Evolutionary conservation across 139 green algal species (phyloP).

Genomic region (Coelastrella sp.): DNA sequence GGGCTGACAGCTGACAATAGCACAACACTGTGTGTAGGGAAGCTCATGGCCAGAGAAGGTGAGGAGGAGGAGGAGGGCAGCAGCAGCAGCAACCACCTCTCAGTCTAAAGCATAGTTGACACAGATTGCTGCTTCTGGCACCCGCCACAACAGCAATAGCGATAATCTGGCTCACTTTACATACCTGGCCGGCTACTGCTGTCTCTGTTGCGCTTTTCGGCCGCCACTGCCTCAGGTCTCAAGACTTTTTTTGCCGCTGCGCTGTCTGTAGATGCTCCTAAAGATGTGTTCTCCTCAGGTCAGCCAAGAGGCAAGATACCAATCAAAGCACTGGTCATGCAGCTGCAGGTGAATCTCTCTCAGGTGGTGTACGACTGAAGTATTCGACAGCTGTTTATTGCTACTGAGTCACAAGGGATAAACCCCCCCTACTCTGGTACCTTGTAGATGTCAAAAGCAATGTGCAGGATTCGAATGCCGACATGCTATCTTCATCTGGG

Average conservation of each 20-base stretch:
- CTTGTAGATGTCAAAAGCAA: not conserved
- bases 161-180: too few relatives aligned
- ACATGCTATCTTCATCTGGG: not conserved
- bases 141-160: too few relatives aligned
- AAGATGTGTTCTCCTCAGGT: not conserved
- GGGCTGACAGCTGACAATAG: not conserved
- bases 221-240: not conserved
- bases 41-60: conserved; percentile 24
- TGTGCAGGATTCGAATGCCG: not conserved
- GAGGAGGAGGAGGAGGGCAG: not conserved
- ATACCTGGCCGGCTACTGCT: too few relatives aligned
- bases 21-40: conserved; percentile 5
- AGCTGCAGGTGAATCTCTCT: not conserved
- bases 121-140: too few relatives aligned
- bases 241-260: not conserved
- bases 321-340: conserved; percentile 27
- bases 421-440: not conserved
- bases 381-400: not conserved
- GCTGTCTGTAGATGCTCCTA: not conserved
- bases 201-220: not conserved
- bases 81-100: too few relatives aligned
- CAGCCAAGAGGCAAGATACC: conserved; percentile 12
- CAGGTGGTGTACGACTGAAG: too few relatives aligned
- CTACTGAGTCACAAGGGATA: not conserved
- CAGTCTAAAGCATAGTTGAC: too few relatives aligned